Evolutionary conservation across 179 eudicot genomes (phyloP).

Genomic region (Spergularia azorica): DNA sequence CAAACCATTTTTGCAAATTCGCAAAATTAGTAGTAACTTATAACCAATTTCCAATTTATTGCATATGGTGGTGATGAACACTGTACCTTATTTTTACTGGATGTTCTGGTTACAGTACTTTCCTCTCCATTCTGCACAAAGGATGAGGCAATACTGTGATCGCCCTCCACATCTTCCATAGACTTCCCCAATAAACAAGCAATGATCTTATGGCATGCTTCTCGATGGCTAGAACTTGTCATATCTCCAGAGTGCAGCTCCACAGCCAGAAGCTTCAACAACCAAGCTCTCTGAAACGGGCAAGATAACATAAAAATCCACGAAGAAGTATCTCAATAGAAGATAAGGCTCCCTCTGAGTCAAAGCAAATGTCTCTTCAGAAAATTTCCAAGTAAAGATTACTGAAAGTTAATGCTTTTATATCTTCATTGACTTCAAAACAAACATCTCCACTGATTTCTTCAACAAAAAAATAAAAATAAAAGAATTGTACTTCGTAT

Average conservation of each 20-base stretch:
- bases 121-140: conserved; percentile 42
- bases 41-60: not conserved
- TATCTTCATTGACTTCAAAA: not conserved
- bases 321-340: conserved; percentile 6
- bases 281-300: conserved; percentile 83
- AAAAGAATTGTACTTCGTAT: too few species aligned
- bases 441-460: too few species aligned
- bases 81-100: conserved; percentile 73
- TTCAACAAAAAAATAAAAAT: too few species aligned
- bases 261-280: conserved; percentile 85
- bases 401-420: not conserved
- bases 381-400: conserved; percentile 5
- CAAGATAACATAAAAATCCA: conserved; percentile 8
- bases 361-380: not conserved
- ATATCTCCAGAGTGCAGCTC: conserved; percentile 79
- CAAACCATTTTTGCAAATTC: not conserved
- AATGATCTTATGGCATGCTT: conserved; percentile 75
- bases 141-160: conserved; percentile 37
- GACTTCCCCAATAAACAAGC: conserved; percentile 59
- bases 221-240: conserved; percentile 60
- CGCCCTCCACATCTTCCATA: conserved; percentile 40
- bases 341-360: not conserved
- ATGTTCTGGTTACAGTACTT: conserved; percentile 44
- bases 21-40: not conserved
- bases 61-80: not conserved